Conservation (phyloP, 2,329 filamentous ascomycete species). For the Cephalotrichum gorgonifer region DNA sequence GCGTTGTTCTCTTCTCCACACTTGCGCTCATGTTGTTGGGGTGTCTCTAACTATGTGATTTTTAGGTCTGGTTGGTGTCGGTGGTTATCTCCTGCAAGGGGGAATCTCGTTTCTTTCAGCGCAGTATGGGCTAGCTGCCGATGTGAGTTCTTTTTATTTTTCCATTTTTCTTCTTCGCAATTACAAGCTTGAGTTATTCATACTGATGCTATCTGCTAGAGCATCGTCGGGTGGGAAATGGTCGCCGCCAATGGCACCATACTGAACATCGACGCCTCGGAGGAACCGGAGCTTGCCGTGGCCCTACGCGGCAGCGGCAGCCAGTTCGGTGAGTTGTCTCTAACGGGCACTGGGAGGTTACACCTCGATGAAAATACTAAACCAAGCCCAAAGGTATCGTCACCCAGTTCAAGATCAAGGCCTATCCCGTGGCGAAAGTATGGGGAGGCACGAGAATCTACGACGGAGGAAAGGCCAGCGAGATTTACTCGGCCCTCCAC, state of each 20-base stretch:
- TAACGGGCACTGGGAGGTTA: not conserved
- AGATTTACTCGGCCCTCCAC: constrained; percentile 21
- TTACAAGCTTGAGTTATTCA: not conserved
- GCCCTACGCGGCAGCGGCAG: constrained; percentile 18
- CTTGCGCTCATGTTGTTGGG: not conserved
- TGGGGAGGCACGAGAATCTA: constrained; percentile 27
- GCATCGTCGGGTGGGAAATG: constrained; percentile 16
- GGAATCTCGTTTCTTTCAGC: constrained; percentile 18
- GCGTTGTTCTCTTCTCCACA: not conserved
- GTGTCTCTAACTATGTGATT: not conserved
- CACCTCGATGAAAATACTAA: constrained; percentile 1
- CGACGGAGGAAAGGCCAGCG: constrained; percentile 13
- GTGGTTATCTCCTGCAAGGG: constrained; percentile 16
- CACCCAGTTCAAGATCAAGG: constrained; percentile 19
- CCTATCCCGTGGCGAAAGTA: constrained; percentile 20
- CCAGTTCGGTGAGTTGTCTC: constrained; percentile 14
- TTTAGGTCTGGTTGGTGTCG: constrained; percentile 17
- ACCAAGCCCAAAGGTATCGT: constrained; percentile 18
- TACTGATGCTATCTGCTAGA: constrained; percentile 2
- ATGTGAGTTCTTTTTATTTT: constrained; percentile 11
- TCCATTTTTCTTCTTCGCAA: too few relatives aligned
- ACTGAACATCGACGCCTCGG: constrained; percentile 14
- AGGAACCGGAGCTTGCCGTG: constrained; percentile 13
- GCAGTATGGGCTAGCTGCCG: constrained; percentile 16
- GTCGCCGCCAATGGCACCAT: constrained; percentile 15